Conservation (phyloP, 176 grass and related monocot genomes). For the Musa schizocarpa region DNA sequence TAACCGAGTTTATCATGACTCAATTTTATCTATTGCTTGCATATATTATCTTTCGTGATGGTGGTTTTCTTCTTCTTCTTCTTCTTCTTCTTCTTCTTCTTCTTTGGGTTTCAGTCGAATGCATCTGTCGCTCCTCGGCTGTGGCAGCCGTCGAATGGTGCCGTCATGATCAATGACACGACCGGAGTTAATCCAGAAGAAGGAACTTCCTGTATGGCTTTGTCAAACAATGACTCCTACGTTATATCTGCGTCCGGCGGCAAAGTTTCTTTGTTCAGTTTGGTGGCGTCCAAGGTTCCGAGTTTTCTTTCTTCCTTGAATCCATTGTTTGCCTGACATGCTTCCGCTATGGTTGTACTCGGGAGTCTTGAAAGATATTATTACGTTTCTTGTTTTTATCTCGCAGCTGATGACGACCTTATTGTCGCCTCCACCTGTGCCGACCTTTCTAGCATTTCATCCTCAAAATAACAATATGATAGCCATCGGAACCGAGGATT, state of each 20-base stretch:
- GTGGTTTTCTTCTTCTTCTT: background rate
- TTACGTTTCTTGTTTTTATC: background rate
- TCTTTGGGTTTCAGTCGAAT: slow-evolving; percentile 50
- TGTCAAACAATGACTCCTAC: slow-evolving; percentile 98
- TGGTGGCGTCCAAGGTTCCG: slow-evolving; percentile 97
- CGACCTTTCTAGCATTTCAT: slow-evolving; percentile 89
- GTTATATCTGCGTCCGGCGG: slow-evolving; percentile 99
- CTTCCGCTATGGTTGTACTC: too few relatives aligned
- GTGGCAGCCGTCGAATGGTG: slow-evolving; percentile 92
- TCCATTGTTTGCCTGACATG: background rate
- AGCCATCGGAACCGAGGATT: slow-evolving; percentile 97
- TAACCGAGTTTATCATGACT: slow-evolving; percentile 26
- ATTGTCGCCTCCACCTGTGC: slow-evolving; percentile 88
- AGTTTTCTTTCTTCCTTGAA: background rate
- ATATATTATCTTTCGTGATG: slow-evolving; percentile 20
- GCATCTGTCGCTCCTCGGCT: slow-evolving; percentile 67
- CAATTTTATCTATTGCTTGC: slow-evolving; percentile 11
- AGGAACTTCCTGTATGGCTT: slow-evolving; percentile 85
- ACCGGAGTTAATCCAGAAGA: slow-evolving; percentile 84
- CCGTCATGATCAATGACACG: slow-evolving; percentile 86
- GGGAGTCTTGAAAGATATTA: too few relatives aligned
- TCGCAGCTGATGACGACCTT: slow-evolving; percentile 95
- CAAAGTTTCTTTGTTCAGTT: slow-evolving; percentile 94
- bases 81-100: background rate
- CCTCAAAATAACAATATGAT: slow-evolving; percentile 99